Conservation (phyloP, 805 yeast genomes). For the Millerozyma miso region DNA sequence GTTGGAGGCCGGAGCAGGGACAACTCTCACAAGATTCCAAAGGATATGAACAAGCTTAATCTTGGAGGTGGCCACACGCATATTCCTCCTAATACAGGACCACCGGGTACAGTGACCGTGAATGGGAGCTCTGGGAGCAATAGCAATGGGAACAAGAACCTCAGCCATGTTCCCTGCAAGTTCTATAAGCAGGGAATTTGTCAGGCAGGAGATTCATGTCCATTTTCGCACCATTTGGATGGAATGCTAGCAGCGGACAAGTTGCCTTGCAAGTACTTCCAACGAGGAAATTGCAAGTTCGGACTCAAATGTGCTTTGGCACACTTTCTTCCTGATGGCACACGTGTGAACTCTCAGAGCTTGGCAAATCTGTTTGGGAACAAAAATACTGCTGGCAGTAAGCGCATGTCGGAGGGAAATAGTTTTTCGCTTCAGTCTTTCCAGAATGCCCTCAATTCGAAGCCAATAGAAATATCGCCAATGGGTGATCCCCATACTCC, state of each 20-base stretch:
- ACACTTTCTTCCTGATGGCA: constrained; percentile 84
- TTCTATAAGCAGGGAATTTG: constrained; percentile 89
- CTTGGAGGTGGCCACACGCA: constrained; percentile 13
- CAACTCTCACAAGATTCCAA: constrained; percentile 2
- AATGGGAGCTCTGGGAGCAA: constrained; percentile 9
- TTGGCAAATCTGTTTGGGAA: constrained; percentile 1
- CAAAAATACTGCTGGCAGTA: not conserved
- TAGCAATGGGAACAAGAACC: constrained; percentile 38
- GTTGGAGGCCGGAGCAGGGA: not conserved
- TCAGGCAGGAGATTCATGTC: constrained; percentile 91
- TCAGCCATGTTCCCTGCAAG: constrained; percentile 95
- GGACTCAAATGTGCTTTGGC: constrained; percentile 94
- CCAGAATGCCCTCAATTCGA: constrained; percentile 4
- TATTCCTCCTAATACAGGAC: constrained; percentile 36
- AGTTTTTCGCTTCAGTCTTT: not conserved
- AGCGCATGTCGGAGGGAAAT: not conserved
- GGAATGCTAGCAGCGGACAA: constrained; percentile 47
- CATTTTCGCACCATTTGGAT: constrained; percentile 78
- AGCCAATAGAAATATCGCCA: constrained; percentile 13
- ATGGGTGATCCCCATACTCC: constrained; percentile 2
- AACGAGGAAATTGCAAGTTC: constrained; percentile 94
- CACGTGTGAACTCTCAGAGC: constrained; percentile 57
- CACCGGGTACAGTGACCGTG: constrained; percentile 24
- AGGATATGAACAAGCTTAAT: constrained; percentile 12
- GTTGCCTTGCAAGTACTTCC: constrained; percentile 86